Percentiles rank a stretch among this genome's conserved stretches.
phyloP scores from a whole-genome alignment of 2,329 filamentous ascomycete genomes.

The Calonectria pseudoreteaudii region DNA sequence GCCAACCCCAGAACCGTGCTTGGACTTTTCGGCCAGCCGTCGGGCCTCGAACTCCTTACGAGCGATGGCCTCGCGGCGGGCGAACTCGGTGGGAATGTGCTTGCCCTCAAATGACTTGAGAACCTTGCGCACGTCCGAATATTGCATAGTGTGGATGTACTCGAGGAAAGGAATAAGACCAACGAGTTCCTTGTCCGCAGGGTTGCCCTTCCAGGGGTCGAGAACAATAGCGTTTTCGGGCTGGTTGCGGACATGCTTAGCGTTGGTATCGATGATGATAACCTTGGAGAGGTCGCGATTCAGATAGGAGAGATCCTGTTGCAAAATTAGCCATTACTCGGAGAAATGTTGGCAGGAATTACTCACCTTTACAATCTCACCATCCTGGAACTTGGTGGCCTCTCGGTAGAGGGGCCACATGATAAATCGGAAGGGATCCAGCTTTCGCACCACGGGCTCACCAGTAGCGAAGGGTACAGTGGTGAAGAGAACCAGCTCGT shows the following conservation, averaged over 20 bases:
- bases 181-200: conserved; percentile 87
- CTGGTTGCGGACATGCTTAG: conserved; percentile 84
- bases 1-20: conserved; percentile 70
- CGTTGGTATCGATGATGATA: conserved; percentile 91
- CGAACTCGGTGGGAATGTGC: conserved; percentile 91
- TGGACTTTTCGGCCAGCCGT: conserved; percentile 75
- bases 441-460: conserved; percentile 89
- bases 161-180: conserved; percentile 95
- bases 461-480: conserved; percentile 85
- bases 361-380: conserved; percentile 92
- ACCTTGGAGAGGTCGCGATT: conserved; percentile 97
- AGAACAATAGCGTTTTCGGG: conserved; percentile 97
- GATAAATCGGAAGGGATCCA: conserved; percentile 95
- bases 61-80: conserved; percentile 85
- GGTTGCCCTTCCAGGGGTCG: conserved; percentile 88
- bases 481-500: conserved; percentile 96
- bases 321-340: conserved; percentile 27
- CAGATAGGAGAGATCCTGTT: conserved; percentile 92
- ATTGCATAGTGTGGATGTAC: conserved; percentile 95
- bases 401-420: conserved; percentile 96
- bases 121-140: conserved; percentile 86
- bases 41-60: conserved; percentile 87
- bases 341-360: not conserved
- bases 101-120: conserved; percentile 90
- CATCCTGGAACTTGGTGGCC: conserved; percentile 96